Percentiles rank a stretch among this genome's conserved stretches.
These are phyloP conservation scores for Talaromyces trachyspermus DNA, from an alignment of 495 filamentous ascomycete genomes.

Conservation along the genomic window DNA sequence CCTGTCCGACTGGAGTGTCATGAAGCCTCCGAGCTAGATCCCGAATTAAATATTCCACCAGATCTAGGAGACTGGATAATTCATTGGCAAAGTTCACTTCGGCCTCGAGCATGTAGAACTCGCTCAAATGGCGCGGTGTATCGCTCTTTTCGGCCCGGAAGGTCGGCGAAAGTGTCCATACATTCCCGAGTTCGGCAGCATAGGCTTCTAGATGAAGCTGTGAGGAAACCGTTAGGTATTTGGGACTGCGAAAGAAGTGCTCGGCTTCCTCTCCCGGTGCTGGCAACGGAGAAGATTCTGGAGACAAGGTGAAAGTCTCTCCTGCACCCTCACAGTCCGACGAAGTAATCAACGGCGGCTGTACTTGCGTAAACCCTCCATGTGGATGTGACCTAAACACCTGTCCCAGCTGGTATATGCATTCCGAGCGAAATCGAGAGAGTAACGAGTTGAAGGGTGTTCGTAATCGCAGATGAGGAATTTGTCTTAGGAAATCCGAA, in stretches of 20 bases:
- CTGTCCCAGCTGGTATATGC: conserved; percentile 62
- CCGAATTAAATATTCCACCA: conserved; percentile 72
- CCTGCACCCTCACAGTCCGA: conserved; percentile 97
- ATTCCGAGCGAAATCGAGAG: conserved; percentile 80
- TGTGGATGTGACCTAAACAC: conserved; percentile 55
- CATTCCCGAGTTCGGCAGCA: conserved; percentile 77
- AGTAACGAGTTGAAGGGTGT: conserved; percentile 74
- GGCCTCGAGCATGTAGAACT: conserved; percentile 98
- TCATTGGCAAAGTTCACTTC: conserved; percentile 73
- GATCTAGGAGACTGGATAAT: conserved; percentile 60
- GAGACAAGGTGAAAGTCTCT: conserved; percentile 77
- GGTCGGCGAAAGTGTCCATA: conserved; percentile 90
- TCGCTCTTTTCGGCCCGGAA: conserved; percentile 94
- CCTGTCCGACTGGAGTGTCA: conserved; percentile 50
- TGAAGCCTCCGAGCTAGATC: conserved; percentile 49
- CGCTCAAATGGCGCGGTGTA: conserved; percentile 87
- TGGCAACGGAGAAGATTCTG: conserved; percentile 26
- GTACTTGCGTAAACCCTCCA: conserved; percentile 73
- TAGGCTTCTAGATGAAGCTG: conserved; percentile 94
- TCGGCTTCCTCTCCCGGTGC: conserved; percentile 20
- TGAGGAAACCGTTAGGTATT: conserved; percentile 92
- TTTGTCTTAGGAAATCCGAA: conserved; percentile 76
- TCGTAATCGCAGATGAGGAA: conserved; percentile 84
- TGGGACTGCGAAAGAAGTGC: conserved; percentile 76
- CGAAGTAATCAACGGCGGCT: conserved; percentile 90